These are phyloP conservation scores for Amorphotheca resinae DNA, from an alignment of 495 filamentous ascomycete genomes.

Conservation along the genomic window DNA sequence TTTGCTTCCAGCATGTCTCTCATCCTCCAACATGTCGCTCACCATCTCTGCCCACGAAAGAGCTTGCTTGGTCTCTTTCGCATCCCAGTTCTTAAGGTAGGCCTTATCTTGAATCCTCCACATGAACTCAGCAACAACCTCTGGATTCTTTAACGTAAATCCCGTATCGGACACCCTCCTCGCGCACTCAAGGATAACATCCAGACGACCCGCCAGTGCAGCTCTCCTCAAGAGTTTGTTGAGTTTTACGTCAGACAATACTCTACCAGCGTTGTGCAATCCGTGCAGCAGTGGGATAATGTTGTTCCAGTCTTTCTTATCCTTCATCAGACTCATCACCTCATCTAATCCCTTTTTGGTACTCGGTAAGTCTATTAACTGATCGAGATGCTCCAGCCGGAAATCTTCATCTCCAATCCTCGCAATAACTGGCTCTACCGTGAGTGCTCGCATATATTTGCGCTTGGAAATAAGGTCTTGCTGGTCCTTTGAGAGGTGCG, in stretches of 20 bases:
- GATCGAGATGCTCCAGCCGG: slow-evolving; percentile 38
- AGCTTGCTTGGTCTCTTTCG: slow-evolving; percentile 8
- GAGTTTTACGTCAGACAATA: background rate
- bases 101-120: slow-evolving; percentile 37
- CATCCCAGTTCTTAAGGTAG: slow-evolving; percentile 28
- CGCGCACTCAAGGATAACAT: slow-evolving; percentile 41
- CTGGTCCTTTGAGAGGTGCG: slow-evolving; percentile 42
- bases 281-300: slow-evolving; percentile 46
- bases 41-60: slow-evolving; percentile 32
- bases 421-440: slow-evolving; percentile 46
- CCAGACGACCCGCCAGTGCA: slow-evolving; percentile 27
- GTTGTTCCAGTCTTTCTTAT: slow-evolving; percentile 46
- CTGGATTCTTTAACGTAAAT: slow-evolving; percentile 32
- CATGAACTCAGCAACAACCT: slow-evolving; percentile 35
- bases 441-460: slow-evolving; percentile 38
- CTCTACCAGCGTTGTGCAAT: slow-evolving; percentile 19
- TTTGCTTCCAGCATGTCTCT: slow-evolving; percentile 25
- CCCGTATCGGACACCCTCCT: slow-evolving; percentile 34
- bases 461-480: slow-evolving; percentile 39
- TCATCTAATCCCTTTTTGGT: slow-evolving; percentile 25
- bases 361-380: slow-evolving; percentile 22
- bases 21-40: slow-evolving; percentile 37
- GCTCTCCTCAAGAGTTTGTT: slow-evolving; percentile 23
- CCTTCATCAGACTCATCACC: slow-evolving; percentile 38
- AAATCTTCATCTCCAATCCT: slow-evolving; percentile 45